Conservation (phyloP, 805 yeast species). For the Kluyveromyces siamensis region DNA sequence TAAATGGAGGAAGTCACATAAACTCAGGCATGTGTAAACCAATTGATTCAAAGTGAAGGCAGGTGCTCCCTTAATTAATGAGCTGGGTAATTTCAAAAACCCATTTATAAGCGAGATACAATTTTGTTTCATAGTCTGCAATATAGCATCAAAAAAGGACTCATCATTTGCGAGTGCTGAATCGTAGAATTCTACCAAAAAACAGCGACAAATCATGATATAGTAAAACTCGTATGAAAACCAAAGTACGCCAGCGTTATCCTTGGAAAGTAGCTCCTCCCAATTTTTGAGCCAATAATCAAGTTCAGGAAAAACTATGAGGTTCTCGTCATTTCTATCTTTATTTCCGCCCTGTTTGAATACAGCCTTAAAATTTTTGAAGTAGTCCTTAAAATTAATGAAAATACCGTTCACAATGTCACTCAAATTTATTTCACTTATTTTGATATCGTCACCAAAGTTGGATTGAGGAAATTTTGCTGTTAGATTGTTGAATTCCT, state of each 20-base stretch:
- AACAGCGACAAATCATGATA: constrained; percentile 33
- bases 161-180: constrained; percentile 16
- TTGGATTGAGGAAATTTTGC: constrained; percentile 42
- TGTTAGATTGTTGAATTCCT: constrained; percentile 35
- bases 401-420: constrained; percentile 24
- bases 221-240: constrained; percentile 43
- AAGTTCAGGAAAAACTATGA: constrained; percentile 28
- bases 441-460: constrained; percentile 46
- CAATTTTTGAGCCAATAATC: constrained; percentile 40
- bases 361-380: constrained; percentile 7
- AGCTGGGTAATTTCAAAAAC: constrained; percentile 36
- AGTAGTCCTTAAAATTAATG: constrained; percentile 21
- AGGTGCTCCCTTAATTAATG: constrained; percentile 47
- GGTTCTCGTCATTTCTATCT: constrained; percentile 3
- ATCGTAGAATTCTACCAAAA: constrained; percentile 22
- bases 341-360: constrained; percentile 2
- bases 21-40: constrained; percentile 44
- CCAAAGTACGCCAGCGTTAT: constrained; percentile 39
- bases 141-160: constrained; percentile 22
- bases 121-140: constrained; percentile 36
- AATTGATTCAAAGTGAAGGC: constrained; percentile 42
- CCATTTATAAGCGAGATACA: constrained; percentile 38
- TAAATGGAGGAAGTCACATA: constrained; percentile 38
- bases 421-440: constrained; percentile 39
- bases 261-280: constrained; percentile 37